Percentiles rank a stretch among this genome's conserved stretches.
Conservation (phyloP, 2,329 filamentous ascomycete genomes). For the Penicillium sp. region DNA sequence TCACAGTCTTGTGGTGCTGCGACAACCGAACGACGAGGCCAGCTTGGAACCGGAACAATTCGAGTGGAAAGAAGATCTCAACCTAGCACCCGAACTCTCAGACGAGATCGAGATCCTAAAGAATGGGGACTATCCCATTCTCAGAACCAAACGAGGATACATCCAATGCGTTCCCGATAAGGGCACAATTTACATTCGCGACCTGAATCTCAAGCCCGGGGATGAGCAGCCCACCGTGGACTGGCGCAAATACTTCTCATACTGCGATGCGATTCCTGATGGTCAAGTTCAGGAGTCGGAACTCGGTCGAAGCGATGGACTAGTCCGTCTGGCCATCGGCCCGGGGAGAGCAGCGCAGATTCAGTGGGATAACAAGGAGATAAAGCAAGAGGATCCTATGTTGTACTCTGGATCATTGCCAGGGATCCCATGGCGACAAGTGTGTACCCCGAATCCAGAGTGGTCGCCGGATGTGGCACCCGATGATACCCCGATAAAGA, state of each 20-base stretch:
- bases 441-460: background rate
- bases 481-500: background rate
- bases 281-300: background rate
- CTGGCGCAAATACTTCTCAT: background rate
- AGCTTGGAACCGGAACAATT: conserved; percentile 12
- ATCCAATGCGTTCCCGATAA: background rate
- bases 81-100: background rate
- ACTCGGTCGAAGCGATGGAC: background rate
- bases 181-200: background rate
- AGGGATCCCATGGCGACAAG: background rate
- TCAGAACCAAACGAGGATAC: background rate
- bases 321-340: background rate
- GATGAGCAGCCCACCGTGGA: background rate
- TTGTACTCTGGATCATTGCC: background rate
- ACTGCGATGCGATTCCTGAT: background rate
- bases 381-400: background rate
- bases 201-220: background rate
- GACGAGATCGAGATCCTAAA: background rate
- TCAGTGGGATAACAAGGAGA: background rate
- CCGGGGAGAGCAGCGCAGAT: background rate
- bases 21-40: background rate
- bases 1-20: conserved; percentile 25
- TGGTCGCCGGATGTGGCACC: background rate
- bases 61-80: conserved; percentile 16
- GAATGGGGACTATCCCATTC: background rate